Evolutionary conservation across 2,329 filamentous ascomycete species (phyloP).

Genomic region (Elsinoe necatrix): DNA sequence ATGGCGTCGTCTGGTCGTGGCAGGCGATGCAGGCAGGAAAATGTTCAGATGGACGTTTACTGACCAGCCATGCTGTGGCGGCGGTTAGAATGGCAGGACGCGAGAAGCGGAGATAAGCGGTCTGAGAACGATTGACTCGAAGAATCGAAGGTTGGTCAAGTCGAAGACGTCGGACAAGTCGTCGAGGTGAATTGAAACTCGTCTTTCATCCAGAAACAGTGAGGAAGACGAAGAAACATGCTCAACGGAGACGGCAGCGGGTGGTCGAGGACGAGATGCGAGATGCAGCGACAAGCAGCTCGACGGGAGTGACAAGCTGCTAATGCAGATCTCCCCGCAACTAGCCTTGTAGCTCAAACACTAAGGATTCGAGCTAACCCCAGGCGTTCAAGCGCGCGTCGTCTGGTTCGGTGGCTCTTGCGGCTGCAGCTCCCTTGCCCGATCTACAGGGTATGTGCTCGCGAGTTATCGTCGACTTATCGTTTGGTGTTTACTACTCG

Average conservation of each 20-base stretch:
- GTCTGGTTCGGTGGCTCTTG: not conserved
- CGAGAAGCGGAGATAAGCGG: not conserved
- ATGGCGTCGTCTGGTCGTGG: constrained; percentile 4
- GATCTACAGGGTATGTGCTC: constrained; percentile 9
- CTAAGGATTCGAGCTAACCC: constrained; percentile 3
- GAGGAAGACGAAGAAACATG: not conserved
- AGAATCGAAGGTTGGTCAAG: not conserved
- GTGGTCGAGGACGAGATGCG: not conserved
- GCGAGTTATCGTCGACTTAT: no score
- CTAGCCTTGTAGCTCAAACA: not conserved
- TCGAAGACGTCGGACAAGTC: not conserved
- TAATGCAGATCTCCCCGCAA: constrained; percentile 11
- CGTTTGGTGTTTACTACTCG: no score
- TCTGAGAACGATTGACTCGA: constrained; percentile 1
- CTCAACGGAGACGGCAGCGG: not conserved
- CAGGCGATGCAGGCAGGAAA: constrained; percentile 7
- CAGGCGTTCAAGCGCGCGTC: constrained; percentile 5
- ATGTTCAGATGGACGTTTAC: not conserved
- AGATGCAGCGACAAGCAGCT: not conserved
- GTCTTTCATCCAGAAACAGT: not conserved
- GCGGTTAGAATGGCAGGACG: constrained; percentile 6
- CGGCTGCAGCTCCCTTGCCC: not conserved
- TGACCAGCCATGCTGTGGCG: constrained; percentile 9
- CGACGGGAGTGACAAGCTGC: not conserved
- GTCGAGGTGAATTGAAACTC: not conserved